A percentile compares a stretch with the other conserved stretches of the same genome.
Conservation (phyloP, 2,329 filamentous ascomycete genomes). For the Chaetomiaceae sp. region DNA sequence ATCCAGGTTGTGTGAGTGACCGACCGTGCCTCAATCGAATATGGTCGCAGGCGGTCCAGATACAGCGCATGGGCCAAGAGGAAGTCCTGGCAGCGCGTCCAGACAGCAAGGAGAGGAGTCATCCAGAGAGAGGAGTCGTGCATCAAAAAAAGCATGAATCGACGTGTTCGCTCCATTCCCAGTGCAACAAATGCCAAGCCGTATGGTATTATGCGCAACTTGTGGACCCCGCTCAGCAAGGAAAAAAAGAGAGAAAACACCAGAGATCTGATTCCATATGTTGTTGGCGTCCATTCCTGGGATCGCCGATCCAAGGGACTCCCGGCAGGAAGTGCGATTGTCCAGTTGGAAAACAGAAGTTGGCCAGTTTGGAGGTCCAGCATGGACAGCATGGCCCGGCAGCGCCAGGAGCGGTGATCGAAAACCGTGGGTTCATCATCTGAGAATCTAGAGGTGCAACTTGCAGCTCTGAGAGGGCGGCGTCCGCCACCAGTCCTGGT, state of each 20-base stretch:
- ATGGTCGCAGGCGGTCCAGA: conserved; percentile 4
- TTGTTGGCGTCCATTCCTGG: conserved; percentile 4
- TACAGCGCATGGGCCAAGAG: conserved; percentile 23
- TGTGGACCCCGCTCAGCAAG: conserved; percentile 1
- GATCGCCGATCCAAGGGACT: conserved; percentile 7
- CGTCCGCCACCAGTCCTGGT: conserved; percentile 15
- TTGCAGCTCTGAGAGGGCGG: conserved; percentile 19
- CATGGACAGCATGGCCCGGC: background rate
- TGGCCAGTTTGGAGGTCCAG: conserved; percentile 7
- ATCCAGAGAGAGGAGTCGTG: conserved; percentile 23
- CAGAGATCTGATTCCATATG: conserved; percentile 11
- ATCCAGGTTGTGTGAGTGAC: conserved; percentile 9
- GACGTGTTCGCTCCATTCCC: conserved; percentile 25
- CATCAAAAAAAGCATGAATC: conserved; percentile 10
- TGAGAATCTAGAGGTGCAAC: conserved; percentile 21
- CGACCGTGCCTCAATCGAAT: too few species aligned
- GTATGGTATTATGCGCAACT: conserved; percentile 21
- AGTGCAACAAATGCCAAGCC: conserved; percentile 25
- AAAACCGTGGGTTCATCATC: conserved; percentile 13
- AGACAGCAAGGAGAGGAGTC: conserved; percentile 35
- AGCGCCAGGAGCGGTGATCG: background rate
- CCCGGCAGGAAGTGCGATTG: background rate
- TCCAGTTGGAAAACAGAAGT: conserved; percentile 7
- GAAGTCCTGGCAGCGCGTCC: conserved; percentile 29
- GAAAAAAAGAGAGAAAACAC: conserved; percentile 23